Percentiles rank a stretch among this genome's conserved stretches.
Evolutionary conservation across 2,329 filamentous ascomycete genomes (phyloP).

Genomic region (Xylariaceae sp.): DNA sequence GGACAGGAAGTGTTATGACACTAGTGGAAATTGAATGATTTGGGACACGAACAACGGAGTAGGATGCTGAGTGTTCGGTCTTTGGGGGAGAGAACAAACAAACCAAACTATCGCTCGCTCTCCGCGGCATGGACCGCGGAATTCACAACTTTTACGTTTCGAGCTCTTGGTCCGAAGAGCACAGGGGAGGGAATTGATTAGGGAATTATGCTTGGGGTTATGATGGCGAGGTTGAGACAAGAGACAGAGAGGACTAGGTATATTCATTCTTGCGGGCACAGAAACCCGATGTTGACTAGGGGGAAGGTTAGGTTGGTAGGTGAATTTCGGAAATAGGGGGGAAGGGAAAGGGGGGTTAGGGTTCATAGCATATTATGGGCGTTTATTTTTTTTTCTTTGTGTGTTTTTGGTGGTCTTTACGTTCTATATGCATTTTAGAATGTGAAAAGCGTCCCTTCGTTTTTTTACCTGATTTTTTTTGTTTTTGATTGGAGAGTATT

Average conservation of each 20-base stretch:
- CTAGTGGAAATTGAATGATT: not conserved
- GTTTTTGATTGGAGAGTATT: not conserved
- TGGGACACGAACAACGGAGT: not conserved
- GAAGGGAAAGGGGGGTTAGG: not conserved
- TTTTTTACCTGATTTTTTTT: not conserved
- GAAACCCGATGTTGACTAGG: not conserved
- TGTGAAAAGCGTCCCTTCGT: not conserved
- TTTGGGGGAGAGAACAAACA: not conserved
- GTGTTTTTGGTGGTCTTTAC: not conserved
- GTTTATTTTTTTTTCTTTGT: not conserved
- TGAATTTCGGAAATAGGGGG: not conserved
- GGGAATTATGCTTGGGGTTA: constrained; percentile 9
- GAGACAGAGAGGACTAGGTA: constrained; percentile 2
- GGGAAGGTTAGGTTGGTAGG: no score
- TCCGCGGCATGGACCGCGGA: not conserved
- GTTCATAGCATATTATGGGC: not conserved
- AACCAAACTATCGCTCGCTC: not conserved
- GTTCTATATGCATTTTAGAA: not conserved
- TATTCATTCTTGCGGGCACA: not conserved
- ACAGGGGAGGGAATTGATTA: not conserved
- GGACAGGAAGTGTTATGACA: constrained; percentile 47
- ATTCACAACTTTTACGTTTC: constrained; percentile 7
- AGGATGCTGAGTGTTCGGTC: not conserved
- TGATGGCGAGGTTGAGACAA: not conserved
- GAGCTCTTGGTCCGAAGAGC: not conserved